Evolutionary conservation across 139 green algal genomes (phyloP).

Genomic region (Micromonas commoda): DNA sequence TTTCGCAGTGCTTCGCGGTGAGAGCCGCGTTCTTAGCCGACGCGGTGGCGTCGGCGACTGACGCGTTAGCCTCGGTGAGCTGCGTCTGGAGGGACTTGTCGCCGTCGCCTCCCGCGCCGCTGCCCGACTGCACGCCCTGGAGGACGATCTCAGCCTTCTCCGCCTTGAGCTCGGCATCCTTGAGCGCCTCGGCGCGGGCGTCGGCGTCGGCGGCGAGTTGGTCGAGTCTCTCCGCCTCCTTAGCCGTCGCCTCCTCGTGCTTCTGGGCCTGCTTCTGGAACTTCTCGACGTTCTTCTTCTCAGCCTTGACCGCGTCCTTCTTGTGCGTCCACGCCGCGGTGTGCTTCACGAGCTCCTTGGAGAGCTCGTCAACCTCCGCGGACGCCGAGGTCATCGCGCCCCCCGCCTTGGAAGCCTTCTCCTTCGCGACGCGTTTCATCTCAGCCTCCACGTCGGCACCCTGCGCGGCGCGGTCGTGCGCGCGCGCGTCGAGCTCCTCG

Average conservation of each 20-base stretch:
- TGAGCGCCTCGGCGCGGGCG: conserved; percentile 27
- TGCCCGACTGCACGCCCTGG: conserved; percentile 31
- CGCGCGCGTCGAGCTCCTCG: neutral
- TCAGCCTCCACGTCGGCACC: conserved; percentile 36
- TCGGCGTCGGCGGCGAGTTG: conserved; percentile 29
- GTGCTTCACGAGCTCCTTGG: conserved; percentile 49
- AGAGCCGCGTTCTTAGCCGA: conserved; percentile 59
- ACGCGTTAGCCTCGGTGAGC: conserved; percentile 73
- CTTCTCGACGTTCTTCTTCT: conserved; percentile 5
- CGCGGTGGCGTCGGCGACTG: conserved; percentile 50
- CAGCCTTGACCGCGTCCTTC: conserved; percentile 30
- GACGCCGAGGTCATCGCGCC: conserved; percentile 43
- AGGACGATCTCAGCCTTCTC: conserved; percentile 48
- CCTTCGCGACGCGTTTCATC: conserved; percentile 43
- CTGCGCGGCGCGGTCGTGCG: neutral
- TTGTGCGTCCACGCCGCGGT: conserved; percentile 39
- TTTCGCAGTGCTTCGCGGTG: conserved; percentile 63
- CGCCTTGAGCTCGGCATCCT: neutral
- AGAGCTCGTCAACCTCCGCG: conserved; percentile 48
- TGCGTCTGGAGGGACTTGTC: conserved; percentile 42
- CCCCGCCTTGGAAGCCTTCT: conserved; percentile 49
- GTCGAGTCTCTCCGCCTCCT: neutral
- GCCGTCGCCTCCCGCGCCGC: conserved; percentile 54
- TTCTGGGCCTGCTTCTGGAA: conserved; percentile 28
- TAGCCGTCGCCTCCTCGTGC: conserved; percentile 28